Evolutionary conservation across 352 stramenopile genomes (phyloP), one percentile per base, ranked within the genome.

Genomic region (Phytophthora parvispora): DNA sequence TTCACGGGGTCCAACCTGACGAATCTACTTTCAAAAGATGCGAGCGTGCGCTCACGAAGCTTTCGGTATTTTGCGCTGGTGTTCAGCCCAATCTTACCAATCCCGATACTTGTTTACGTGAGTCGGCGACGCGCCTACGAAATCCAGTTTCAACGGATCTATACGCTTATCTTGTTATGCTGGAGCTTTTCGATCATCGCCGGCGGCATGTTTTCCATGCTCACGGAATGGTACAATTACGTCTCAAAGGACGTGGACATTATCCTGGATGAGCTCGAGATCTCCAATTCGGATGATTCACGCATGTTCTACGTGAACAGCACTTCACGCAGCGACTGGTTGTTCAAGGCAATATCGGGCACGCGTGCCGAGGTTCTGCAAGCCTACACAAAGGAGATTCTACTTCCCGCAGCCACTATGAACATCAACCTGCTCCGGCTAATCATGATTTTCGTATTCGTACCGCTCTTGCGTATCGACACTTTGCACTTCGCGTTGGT

Each of bases 201-300:
- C 3, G 87, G 87, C 20, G 87, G 87, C 6, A 90, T 93, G 84
- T 92, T 93, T 52, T 93, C 87, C 20, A 91, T 95, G 85, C 76
- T 95, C n/a, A 83, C 67, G 22, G 87, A 95, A 67, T 95, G 85
- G 85, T 91, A 83, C 68, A 88, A 81, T 54, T 93, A 92, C 69
- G 74, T 95, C 7, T 72, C 74, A 13, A 87, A 89, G 55, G 86
- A 95, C 64, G 73, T 95, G 5, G 64, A 80, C 18, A 80, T 90
- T 36, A 68, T 95, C 34, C 86, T 95, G 74, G 64, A 83, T 10
- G 71, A 78, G n/a, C 65, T 93, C n/a, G 59, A 69, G 1, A 78
- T 93, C 22, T 60, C 65, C 0, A 75, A 75, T 20, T 52, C 69
- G 6, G 69, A 78, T 9, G 69, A 72, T 6, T 2, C 52, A 1